These are phyloP conservation scores for Rasamsonia emersonii DNA, from an alignment of 2,329 filamentous ascomycete genomes.

Conservation along the genomic window DNA sequence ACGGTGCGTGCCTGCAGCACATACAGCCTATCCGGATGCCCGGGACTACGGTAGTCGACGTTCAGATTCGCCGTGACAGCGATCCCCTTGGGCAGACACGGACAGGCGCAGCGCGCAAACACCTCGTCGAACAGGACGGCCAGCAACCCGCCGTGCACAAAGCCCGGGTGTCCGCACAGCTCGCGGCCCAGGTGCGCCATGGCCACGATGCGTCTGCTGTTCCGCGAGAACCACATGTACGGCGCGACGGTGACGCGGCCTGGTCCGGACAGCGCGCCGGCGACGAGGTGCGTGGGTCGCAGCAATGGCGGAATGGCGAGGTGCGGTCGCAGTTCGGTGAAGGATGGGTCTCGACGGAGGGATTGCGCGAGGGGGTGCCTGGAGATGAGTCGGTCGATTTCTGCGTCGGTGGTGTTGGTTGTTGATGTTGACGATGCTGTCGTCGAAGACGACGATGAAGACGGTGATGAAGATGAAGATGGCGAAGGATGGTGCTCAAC, in stretches of 20 bases:
- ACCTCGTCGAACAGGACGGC: slow-evolving; percentile 29
- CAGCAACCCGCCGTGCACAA: slow-evolving; percentile 27
- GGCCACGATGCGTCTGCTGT: slow-evolving; percentile 13
- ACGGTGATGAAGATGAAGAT: too few relatives aligned
- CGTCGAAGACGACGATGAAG: too few relatives aligned
- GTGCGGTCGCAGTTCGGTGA: slow-evolving; percentile 70
- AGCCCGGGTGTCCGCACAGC: slow-evolving; percentile 27
- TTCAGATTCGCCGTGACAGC: slow-evolving; percentile 31
- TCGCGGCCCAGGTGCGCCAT: slow-evolving; percentile 26
- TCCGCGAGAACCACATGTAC: slow-evolving; percentile 34
- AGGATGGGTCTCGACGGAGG: slow-evolving; percentile 56
- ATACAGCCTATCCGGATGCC: slow-evolving; percentile 23
- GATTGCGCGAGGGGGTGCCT: slow-evolving; percentile 62
- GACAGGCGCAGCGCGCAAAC: slow-evolving; percentile 27
- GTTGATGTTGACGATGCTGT: too few relatives aligned
- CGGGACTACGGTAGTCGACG: slow-evolving; percentile 27
- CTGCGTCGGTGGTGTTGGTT: too few relatives aligned
- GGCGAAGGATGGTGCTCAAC: too few relatives aligned
- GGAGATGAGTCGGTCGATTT: too few relatives aligned
- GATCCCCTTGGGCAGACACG: slow-evolving; percentile 22
- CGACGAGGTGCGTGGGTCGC: slow-evolving; percentile 67
- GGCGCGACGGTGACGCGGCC: slow-evolving; percentile 70
- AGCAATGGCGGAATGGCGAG: slow-evolving; percentile 67
- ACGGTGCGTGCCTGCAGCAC: slow-evolving; percentile 24
- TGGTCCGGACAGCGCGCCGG: slow-evolving; percentile 63